A percentile compares a stretch with the other conserved stretches of the same genome.
Evolutionary conservation across 2,329 filamentous ascomycete species (phyloP).

Genomic region (Claviceps purpurea): DNA sequence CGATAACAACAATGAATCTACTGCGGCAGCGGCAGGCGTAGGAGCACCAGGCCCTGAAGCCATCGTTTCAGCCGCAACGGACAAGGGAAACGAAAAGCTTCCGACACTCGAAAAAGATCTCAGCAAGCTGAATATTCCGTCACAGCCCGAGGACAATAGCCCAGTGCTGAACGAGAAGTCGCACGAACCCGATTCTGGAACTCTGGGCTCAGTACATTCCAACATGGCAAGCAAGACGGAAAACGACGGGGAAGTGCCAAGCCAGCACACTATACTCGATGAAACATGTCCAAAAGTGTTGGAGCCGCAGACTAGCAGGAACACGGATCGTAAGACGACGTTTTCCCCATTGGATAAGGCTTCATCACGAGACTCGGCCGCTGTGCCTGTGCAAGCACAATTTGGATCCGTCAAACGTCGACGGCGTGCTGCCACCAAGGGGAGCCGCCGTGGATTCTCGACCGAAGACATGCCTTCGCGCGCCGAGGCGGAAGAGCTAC

Average conservation of each 20-base stretch:
- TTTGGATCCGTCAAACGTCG: conserved; percentile 44
- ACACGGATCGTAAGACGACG: conserved; percentile 38
- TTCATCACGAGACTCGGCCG: conserved; percentile 21
- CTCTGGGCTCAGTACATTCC: conserved; percentile 24
- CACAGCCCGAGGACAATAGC: conserved; percentile 18
- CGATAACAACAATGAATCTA: conserved; percentile 15
- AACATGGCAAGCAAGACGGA: conserved; percentile 15
- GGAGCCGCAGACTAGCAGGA: conserved; percentile 24
- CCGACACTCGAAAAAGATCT: conserved; percentile 11
- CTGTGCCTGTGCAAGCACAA: conserved; percentile 17
- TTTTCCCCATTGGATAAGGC: conserved; percentile 42
- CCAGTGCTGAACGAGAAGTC: conserved; percentile 22
- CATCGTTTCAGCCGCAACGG: conserved; percentile 21
- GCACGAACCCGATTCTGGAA: conserved; percentile 2
- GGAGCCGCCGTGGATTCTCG: conserved; percentile 49
- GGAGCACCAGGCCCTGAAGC: conserved; percentile 27
- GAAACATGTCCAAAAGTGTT: conserved; percentile 17
- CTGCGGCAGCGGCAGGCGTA: conserved; percentile 26
- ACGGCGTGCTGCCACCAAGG: conserved; percentile 56
- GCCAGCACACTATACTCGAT: conserved; percentile 36
- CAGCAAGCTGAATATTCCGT: conserved; percentile 17
- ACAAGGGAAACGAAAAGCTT: conserved; percentile 17
- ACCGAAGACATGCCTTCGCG: conserved; percentile 65
- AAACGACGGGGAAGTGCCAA: conserved; percentile 9
- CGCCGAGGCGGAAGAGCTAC: conserved; percentile 66